Evolutionary conservation across 495 filamentous ascomycete genomes (phyloP).

Genomic region (Ramalina intermedia): DNA sequence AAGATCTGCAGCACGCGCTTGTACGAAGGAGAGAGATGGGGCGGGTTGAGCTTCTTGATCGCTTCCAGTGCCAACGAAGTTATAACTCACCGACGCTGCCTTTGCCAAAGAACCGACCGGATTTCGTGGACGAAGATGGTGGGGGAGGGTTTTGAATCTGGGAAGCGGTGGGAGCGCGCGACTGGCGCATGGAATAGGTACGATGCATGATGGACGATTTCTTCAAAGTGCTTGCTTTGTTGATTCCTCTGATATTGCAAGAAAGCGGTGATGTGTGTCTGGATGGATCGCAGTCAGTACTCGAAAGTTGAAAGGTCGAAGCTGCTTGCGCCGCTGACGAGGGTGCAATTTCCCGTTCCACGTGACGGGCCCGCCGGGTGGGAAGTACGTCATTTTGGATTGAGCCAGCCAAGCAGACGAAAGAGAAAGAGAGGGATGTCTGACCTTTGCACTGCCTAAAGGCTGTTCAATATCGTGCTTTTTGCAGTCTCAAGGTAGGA

Average conservation of each 20-base stretch:
- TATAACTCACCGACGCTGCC: slow-evolving; percentile 63
- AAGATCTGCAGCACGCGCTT: background rate
- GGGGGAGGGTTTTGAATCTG: slow-evolving; percentile 88
- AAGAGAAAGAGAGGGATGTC: no score
- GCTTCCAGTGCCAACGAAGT: slow-evolving; percentile 1
- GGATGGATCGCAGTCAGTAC: no score
- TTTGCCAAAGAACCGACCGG: slow-evolving; percentile 72
- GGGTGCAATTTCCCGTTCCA: no score
- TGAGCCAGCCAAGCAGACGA: no score
- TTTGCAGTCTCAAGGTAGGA: no score
- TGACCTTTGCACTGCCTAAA: no score
- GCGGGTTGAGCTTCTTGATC: background rate
- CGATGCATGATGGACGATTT: slow-evolving; percentile 60
- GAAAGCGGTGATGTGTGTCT: no score
- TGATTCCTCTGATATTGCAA: background rate
- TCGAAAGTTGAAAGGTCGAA: no score
- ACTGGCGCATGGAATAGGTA: slow-evolving; percentile 96
- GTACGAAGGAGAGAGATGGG: background rate
- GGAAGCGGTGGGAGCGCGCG: slow-evolving; percentile 81
- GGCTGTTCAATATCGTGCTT: no score
- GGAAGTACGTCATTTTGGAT: no score
- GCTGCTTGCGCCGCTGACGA: slow-evolving; percentile 1
- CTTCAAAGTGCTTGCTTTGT: background rate
- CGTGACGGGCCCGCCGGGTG: no score
- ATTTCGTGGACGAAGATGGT: slow-evolving; percentile 80